These are phyloP conservation scores for Fraxinus paxiana DNA, from an alignment of 305 asterid genomes.

Conservation along the genomic window DNA sequence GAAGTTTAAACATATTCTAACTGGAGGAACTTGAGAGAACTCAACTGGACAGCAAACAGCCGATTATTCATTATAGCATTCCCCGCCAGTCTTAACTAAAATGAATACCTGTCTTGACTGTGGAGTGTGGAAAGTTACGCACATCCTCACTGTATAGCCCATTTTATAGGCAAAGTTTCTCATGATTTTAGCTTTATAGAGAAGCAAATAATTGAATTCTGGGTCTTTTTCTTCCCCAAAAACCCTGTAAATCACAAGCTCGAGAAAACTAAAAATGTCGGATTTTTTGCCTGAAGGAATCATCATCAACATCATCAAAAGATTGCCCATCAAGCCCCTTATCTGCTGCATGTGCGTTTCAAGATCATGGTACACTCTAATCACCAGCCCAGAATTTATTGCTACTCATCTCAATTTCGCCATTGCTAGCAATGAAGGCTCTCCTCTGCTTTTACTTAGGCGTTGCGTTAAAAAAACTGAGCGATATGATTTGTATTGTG, in stretches of 20 bases:
- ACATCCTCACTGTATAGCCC: not conserved
- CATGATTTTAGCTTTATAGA: not conserved
- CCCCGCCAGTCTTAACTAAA: not conserved
- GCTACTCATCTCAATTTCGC: constrained; percentile 33
- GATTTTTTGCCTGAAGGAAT: constrained; percentile 33
- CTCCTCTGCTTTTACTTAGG: constrained; percentile 29
- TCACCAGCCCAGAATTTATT: constrained; percentile 37
- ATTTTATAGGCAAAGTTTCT: not conserved
- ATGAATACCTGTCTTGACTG: not conserved
- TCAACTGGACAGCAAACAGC: too few species aligned
- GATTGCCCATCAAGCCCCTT: constrained; percentile 35
- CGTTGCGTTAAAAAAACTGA: constrained; percentile 30
- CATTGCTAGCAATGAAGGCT: not conserved
- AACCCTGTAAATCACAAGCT: not conserved
- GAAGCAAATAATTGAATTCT: not conserved
- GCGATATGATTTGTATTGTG: constrained; percentile 31
- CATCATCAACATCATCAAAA: constrained; percentile 37
- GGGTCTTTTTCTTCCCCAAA: not conserved
- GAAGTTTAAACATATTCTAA: too few species aligned
- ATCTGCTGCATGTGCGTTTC: constrained; percentile 45
- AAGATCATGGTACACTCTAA: constrained; percentile 46
- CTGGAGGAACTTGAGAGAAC: too few species aligned
- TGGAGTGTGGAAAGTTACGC: too few species aligned
- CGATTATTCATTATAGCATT: too few species aligned
- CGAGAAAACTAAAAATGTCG: constrained; percentile 26